Evolutionary conservation across 805 yeast species (phyloP).

Genomic region (Dipodascopsis tothii): DNA sequence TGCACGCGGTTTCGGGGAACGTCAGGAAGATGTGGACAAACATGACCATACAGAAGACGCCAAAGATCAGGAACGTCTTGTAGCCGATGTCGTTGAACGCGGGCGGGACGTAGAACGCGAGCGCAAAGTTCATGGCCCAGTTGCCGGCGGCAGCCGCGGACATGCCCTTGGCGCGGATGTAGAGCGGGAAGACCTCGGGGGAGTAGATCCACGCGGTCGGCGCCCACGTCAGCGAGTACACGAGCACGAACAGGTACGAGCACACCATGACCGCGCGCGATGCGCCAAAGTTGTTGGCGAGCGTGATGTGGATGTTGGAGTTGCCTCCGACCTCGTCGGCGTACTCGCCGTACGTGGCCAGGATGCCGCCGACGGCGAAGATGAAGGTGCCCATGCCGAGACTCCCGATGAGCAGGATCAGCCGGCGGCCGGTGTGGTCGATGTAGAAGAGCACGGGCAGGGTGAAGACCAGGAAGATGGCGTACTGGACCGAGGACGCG

Average conservation of each 20-base stretch:
- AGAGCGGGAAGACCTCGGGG: slow-evolving; percentile 40
- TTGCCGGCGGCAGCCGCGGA: slow-evolving; percentile 49
- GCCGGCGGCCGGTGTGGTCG: slow-evolving; percentile 61
- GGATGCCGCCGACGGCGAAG: slow-evolving; percentile 7
- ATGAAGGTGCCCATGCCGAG: slow-evolving; percentile 43
- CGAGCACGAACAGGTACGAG: slow-evolving; percentile 38
- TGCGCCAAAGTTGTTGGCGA: slow-evolving; percentile 21
- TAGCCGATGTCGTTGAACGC: slow-evolving; percentile 45
- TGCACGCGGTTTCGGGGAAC: slow-evolving; percentile 58
- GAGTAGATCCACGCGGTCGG: slow-evolving; percentile 11
- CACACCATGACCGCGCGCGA: slow-evolving; percentile 40
- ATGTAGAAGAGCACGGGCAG: slow-evolving; percentile 47
- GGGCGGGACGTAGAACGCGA: slow-evolving; percentile 49
- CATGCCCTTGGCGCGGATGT: slow-evolving; percentile 46
- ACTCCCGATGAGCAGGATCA: slow-evolving; percentile 53
- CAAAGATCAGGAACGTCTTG: slow-evolving; percentile 56
- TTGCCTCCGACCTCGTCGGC: slow-evolving; percentile 36
- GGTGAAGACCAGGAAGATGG: slow-evolving; percentile 43
- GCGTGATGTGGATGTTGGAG: slow-evolving; percentile 28
- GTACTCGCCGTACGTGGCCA: slow-evolving; percentile 25
- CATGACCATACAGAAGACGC: slow-evolving; percentile 43
- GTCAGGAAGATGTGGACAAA: slow-evolving; percentile 44
- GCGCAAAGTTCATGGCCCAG: slow-evolving; percentile 53
- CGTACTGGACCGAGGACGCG: slow-evolving; percentile 38
- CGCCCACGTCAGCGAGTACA: slow-evolving; percentile 37